A percentile compares a stretch with the other conserved stretches of the same genome.
These are phyloP conservation scores for Glutinoglossum americanum DNA, from an alignment of 495 filamentous ascomycete species.

Conservation along the genomic window DNA sequence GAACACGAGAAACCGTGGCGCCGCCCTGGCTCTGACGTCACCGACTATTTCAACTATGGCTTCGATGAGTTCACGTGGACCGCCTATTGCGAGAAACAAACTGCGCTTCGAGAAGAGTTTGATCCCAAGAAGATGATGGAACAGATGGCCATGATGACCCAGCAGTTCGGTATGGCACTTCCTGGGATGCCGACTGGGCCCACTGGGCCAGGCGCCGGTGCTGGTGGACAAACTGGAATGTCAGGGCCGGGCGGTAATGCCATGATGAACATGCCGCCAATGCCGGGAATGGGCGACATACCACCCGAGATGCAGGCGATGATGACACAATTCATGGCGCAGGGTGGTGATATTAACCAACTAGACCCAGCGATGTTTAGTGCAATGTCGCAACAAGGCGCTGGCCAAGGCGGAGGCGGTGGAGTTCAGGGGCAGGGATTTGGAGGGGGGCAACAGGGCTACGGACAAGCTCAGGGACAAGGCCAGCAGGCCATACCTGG, in stretches of 20 bases:
- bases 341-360: conserved; percentile 59
- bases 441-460: conserved; percentile 11
- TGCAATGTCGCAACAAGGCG: conserved; percentile 3
- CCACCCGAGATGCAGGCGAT: conserved; percentile 63
- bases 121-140: conserved; percentile 72
- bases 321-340: conserved; percentile 61
- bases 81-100: conserved; percentile 77
- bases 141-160: conserved; percentile 59
- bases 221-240: conserved; percentile 3
- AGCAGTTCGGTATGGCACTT: conserved; percentile 39
- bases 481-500: background rate
- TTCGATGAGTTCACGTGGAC: conserved; percentile 99
- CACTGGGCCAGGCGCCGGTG: background rate
- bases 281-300: conserved; percentile 52
- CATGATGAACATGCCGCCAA: conserved; percentile 35
- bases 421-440: conserved; percentile 25
- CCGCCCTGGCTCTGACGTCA: conserved; percentile 81
- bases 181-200: conserved; percentile 23
- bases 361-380: conserved; percentile 46
- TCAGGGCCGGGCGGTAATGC: conserved; percentile 13
- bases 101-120: conserved; percentile 44
- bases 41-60: conserved; percentile 98
- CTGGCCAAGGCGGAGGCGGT: conserved; percentile 17
- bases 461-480: conserved; percentile 3
- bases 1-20: conserved; percentile 88